phyloP scores from a whole-genome alignment of 2,329 filamentous ascomycete genomes.

The Penicillium psychrosexuale region DNA sequence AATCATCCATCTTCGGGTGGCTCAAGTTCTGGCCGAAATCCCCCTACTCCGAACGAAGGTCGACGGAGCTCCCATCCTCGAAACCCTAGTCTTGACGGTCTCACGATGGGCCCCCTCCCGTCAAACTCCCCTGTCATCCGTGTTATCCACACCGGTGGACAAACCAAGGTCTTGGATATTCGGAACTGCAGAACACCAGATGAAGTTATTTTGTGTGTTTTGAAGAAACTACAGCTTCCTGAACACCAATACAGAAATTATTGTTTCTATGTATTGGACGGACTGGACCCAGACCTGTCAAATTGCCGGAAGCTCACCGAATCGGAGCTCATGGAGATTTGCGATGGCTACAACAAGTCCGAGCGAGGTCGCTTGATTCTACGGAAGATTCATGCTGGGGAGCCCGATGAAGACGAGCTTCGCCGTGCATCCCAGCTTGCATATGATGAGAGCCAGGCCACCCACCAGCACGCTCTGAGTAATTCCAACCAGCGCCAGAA shows the following conservation, averaged over 20 bases:
- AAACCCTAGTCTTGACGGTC: conserved; percentile 79
- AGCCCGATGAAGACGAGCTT: conserved; percentile 82
- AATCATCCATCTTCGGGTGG: conserved; percentile 53
- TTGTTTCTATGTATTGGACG: conserved; percentile 91
- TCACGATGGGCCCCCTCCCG: conserved; percentile 80
- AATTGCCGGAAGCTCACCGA: conserved; percentile 82
- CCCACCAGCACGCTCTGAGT: conserved; percentile 61
- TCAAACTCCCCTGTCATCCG: conserved; percentile 84
- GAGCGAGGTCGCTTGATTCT: conserved; percentile 90
- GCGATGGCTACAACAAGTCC: conserved; percentile 77
- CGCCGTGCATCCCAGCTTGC: conserved; percentile 85
- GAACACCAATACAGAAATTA: conserved; percentile 93
- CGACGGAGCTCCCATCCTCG: conserved; percentile 69
- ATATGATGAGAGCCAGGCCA: conserved; percentile 77
- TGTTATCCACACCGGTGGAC: conserved; percentile 86
- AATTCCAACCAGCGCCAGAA: conserved; percentile 71
- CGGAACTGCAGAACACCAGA: conserved; percentile 87
- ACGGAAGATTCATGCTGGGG: conserved; percentile 85
- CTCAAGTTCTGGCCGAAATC: conserved; percentile 54
- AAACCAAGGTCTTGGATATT: conserved; percentile 91
- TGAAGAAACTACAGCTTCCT: conserved; percentile 82
- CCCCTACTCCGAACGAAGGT: conserved; percentile 62
- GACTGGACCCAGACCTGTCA: conserved; percentile 74
- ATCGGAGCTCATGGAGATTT: conserved; percentile 83
- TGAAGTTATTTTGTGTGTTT: conserved; percentile 84